A percentile compares a stretch with the other conserved stretches of the same genome.
Conservation (phyloP, 2,329 filamentous ascomycete genomes). For the Cercospora sp. region DNA sequence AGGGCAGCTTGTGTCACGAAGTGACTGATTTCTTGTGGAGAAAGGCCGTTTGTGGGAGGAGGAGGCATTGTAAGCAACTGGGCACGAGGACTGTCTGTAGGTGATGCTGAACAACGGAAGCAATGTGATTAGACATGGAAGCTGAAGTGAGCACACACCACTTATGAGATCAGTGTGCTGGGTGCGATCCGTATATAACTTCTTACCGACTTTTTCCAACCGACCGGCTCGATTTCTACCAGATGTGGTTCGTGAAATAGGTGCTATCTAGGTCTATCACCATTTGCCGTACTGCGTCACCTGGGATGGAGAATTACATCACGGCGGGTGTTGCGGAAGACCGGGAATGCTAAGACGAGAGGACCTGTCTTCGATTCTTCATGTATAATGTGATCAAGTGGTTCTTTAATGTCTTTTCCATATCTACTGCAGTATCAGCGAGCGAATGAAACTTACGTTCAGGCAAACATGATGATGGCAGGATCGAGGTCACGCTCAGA, state of each 20-base stretch:
- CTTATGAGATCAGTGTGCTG: background rate
- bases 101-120: background rate
- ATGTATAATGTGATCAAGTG: background rate
- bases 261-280: background rate
- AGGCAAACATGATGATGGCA: background rate
- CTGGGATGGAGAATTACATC: background rate
- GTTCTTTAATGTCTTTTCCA: background rate
- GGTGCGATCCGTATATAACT: background rate
- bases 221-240: background rate
- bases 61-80: background rate
- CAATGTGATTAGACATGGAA: background rate
- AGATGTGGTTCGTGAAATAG: background rate
- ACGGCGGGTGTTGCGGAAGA: background rate
- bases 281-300: background rate
- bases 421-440: background rate
- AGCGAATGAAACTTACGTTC: background rate
- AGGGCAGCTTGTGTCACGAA: background rate
- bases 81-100: background rate
- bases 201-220: background rate
- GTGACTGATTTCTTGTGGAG: conserved; percentile 4
- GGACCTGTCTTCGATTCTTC: background rate
- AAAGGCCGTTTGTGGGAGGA: background rate
- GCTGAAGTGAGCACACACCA: background rate
- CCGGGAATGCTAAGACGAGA: background rate
- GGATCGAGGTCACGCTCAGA: background rate